A percentile compares a stretch with the other conserved stretches of the same genome.
Conservation (phyloP, 192 early-diverging fungal species). For the Thoreauomyces humboldtii region DNA sequence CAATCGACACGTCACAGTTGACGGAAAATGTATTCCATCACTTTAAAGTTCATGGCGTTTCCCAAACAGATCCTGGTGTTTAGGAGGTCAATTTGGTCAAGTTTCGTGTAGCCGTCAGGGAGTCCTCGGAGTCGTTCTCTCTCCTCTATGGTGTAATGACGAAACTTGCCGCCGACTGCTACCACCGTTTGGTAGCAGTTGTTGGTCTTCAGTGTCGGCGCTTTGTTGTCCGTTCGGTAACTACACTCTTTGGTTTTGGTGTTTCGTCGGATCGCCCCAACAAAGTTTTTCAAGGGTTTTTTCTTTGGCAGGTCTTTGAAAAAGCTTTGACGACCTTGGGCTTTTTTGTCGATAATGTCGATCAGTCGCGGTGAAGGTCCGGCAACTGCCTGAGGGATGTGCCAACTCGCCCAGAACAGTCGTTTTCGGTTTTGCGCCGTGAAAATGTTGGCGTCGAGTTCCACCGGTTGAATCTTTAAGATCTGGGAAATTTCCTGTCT, state of each 20-base stretch:
- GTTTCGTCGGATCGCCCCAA: neutral
- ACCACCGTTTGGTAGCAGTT: constrained; percentile 6
- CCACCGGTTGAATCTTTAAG: constrained; percentile 1
- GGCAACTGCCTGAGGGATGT: neutral
- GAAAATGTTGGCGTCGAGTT: constrained; percentile 1
- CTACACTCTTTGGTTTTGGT: neutral
- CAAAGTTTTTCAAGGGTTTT: neutral
- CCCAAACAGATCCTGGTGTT: neutral
- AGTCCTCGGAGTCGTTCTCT: constrained; percentile 1
- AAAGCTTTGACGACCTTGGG: too few species aligned
- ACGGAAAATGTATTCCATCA: neutral
- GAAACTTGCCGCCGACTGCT: neutral
- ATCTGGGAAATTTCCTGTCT: neutral
- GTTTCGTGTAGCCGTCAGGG: neutral
- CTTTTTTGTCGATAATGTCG: neutral
- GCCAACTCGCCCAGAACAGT: constrained; percentile 10
- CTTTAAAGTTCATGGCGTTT: neutral
- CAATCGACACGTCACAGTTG: too few species aligned
- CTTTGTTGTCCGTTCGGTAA: constrained; percentile 5
- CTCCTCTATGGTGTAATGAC: constrained; percentile 3
- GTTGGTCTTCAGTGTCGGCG: neutral
- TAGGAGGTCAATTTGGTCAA: neutral
- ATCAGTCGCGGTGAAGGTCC: neutral
- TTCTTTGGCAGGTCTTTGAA: neutral
- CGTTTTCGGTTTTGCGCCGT: constrained; percentile 9